Conservation (phyloP, 2,329 filamentous ascomycete species). For the Xylariomycetidae sp. region DNA sequence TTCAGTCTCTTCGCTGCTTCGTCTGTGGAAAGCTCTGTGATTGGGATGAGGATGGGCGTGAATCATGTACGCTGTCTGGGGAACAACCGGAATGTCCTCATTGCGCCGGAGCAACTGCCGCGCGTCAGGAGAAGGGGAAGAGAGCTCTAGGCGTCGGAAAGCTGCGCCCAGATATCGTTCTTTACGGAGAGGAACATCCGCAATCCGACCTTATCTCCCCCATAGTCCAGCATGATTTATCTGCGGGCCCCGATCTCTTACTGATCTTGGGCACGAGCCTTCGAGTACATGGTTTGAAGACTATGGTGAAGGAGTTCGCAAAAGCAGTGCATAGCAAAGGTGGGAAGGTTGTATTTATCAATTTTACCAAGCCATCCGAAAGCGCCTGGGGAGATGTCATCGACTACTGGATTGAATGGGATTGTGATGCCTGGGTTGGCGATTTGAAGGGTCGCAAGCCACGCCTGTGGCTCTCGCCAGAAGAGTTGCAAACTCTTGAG, state of each 20-base stretch:
- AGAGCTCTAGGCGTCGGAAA: conserved; percentile 63
- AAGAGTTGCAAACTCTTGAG: conserved; percentile 34
- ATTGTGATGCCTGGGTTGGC: conserved; percentile 68
- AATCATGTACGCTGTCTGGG: conserved; percentile 55
- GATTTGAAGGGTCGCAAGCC: conserved; percentile 57
- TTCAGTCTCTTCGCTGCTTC: conserved; percentile 60
- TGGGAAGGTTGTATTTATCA: conserved; percentile 68
- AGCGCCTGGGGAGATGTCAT: conserved; percentile 70
- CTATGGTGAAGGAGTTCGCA: conserved; percentile 67
- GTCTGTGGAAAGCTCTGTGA: conserved; percentile 52
- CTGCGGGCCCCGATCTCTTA: conserved; percentile 60
- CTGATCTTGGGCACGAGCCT: conserved; percentile 69
- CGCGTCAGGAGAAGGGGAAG: conserved; percentile 61
- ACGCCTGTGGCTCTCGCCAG: conserved; percentile 53
- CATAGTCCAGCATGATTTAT: conserved; percentile 63
- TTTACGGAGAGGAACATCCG: conserved; percentile 72
- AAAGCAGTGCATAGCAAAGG: conserved; percentile 64
- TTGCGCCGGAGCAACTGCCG: conserved; percentile 58
- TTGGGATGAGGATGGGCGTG: conserved; percentile 55
- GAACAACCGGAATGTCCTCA: conserved; percentile 64
- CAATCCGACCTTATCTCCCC: conserved; percentile 63
- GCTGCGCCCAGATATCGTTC: conserved; percentile 66
- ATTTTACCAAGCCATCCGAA: conserved; percentile 66
- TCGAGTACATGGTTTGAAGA: conserved; percentile 66
- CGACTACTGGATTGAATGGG: conserved; percentile 71